These are phyloP conservation scores for Tolypocladium ovalisporum DNA, from an alignment of 2,329 filamentous ascomycete genomes.

Conservation along the genomic window DNA sequence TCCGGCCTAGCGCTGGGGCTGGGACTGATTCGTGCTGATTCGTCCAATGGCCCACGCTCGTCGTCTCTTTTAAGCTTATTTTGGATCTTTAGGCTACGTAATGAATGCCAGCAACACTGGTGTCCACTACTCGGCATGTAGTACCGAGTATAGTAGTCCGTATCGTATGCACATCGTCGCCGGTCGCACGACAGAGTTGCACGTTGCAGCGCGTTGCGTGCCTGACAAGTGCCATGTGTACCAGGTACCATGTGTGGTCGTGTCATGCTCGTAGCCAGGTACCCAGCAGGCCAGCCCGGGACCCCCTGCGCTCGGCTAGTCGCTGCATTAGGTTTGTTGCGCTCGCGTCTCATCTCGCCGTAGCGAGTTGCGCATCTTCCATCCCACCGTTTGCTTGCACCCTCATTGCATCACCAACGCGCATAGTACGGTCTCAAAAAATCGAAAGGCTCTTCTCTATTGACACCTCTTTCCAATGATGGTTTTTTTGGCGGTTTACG, in stretches of 20 bases:
- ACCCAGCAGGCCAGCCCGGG: background rate
- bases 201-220: background rate
- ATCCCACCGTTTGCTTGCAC: background rate
- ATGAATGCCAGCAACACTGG: background rate
- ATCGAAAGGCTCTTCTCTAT: background rate
- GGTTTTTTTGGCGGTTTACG: no score
- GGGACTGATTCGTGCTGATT: background rate
- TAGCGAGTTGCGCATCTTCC: background rate
- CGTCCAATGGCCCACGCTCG: background rate
- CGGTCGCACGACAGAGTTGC: background rate
- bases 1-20: background rate
- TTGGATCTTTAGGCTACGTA: background rate
- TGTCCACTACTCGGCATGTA: background rate
- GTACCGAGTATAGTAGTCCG: background rate
- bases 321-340: no score
- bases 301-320: background rate
- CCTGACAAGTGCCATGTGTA: background rate
- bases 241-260: background rate
- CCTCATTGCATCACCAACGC: background rate
- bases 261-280: background rate
- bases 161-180: background rate
- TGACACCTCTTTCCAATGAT: background rate
- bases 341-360: background rate
- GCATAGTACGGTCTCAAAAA: background rate
- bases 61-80: background rate